These are phyloP conservation scores for Elaeagnus macrophylla DNA, from an alignment of 306 rosid species.

Conservation along the genomic window DNA sequence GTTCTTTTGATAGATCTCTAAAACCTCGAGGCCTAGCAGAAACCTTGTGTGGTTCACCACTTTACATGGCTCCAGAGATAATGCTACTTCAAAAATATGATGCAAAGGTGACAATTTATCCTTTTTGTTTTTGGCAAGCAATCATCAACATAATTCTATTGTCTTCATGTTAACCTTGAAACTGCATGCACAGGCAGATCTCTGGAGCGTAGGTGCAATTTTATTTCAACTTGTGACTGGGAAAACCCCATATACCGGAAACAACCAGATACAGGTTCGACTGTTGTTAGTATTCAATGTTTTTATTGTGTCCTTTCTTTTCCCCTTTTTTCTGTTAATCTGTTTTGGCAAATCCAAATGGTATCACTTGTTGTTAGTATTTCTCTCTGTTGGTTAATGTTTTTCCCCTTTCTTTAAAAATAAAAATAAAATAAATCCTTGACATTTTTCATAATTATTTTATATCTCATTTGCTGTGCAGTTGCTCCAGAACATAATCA, in stretches of 20 bases:
- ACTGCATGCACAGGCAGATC: conserved; percentile 90
- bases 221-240: conserved; percentile 91
- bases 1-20: conserved; percentile 59
- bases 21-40: conserved; percentile 95
- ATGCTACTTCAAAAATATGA: conserved; percentile 98
- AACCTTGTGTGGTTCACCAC: conserved; percentile 99
- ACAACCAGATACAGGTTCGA: conserved; percentile 75
- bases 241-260: conserved; percentile 91
- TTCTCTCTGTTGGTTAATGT: conserved; percentile 12
- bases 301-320: conserved; percentile 1
- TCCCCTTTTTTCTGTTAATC: conserved; percentile 1
- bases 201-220: conserved; percentile 99
- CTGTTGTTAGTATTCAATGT: background rate
- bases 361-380: conserved; percentile 8
- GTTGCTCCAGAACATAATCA: conserved; percentile 92
- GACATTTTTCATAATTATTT: conserved; percentile 10
- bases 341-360: conserved; percentile 1
- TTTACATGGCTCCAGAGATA: conserved; percentile 99
- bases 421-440: background rate
- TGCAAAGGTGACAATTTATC: conserved; percentile 70
- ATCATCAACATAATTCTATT: conserved; percentile 7
- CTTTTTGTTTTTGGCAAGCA: conserved; percentile 5
- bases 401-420: too few relatives aligned
- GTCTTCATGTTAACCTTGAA: conserved; percentile 37
- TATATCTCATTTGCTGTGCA: conserved; percentile 35